Percentiles rank a stretch among this genome's conserved stretches.
phyloP scores from a whole-genome alignment of 805 yeast genomes.

The Candida oleophila region DNA sequence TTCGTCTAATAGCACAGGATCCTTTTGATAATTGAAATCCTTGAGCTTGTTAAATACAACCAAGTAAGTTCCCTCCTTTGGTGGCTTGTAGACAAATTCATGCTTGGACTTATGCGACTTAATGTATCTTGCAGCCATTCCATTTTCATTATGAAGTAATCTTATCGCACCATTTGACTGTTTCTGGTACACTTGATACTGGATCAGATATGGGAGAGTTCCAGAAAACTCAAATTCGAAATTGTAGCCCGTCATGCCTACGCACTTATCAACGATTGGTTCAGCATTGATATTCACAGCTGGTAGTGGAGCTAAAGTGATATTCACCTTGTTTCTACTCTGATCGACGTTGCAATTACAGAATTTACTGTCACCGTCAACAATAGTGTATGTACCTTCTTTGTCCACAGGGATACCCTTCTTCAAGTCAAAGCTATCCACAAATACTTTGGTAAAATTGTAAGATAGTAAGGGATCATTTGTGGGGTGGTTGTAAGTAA shows the following conservation, averaged over 20 bases:
- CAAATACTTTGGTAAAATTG: slow-evolving; percentile 24
- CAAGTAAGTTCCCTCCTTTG: slow-evolving; percentile 75
- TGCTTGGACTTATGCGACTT: slow-evolving; percentile 22
- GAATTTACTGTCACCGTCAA: slow-evolving; percentile 51
- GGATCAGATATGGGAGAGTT: slow-evolving; percentile 75
- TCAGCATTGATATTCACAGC: slow-evolving; percentile 43
- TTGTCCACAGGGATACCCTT: slow-evolving; percentile 38
- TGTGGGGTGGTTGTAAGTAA: slow-evolving; percentile 24
- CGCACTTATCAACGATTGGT: slow-evolving; percentile 80
- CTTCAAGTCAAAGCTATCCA: slow-evolving; percentile 21
- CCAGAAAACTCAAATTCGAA: slow-evolving; percentile 75
- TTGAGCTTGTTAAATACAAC: slow-evolving; percentile 65
- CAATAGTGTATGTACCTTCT: slow-evolving; percentile 68
- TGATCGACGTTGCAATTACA: slow-evolving; percentile 61
- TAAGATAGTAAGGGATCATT: slow-evolving; percentile 18
- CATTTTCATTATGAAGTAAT: slow-evolving; percentile 33
- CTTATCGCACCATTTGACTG: slow-evolving; percentile 27
- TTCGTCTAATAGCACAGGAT: slow-evolving; percentile 29
- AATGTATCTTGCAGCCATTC: slow-evolving; percentile 25
- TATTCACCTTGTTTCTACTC: slow-evolving; percentile 31
- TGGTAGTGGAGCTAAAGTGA: slow-evolving; percentile 45
- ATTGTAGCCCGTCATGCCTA: slow-evolving; percentile 81
- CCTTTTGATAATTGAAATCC: slow-evolving; percentile 58
- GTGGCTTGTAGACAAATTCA: slow-evolving; percentile 67
- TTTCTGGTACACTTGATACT: slow-evolving; percentile 56